Base-by-base conservation (phyloP, 441 rosid species). In the Manihot esculenta region DNA sequence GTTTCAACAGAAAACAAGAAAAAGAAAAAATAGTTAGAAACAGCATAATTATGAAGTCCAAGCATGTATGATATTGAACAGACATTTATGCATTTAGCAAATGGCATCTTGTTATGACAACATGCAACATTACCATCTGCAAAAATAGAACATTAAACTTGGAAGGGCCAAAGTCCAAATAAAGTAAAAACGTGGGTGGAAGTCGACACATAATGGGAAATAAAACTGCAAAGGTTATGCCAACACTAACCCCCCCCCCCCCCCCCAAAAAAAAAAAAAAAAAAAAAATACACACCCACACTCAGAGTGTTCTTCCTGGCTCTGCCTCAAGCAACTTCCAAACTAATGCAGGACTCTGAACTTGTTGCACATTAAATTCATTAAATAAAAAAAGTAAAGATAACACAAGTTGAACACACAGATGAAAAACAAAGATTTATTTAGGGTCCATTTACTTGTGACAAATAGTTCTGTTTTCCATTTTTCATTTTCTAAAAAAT, bases 1-100 rank as follows among this genome's bases (percentile, higher is more conserved):
- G 78, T 71, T 57, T 47, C 23, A 77, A 74, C 54, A 69, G 48
- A 48, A 30, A 35, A 41, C 60, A 58, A 8, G 15, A 21, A 49
- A 38, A 45, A n/a, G n/a, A 47, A 21, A 33, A 64, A 45, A 3
- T 12, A 15, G 21, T 63, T 35, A 64, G 54, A 30, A 33, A 75
- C n/a, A 35, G 23, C 60, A 58, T 14, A 57, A 30, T 2, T 17
- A 56, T 18, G 1, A 8, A 38, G 42, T 38, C 42, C 42, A 38
- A 38, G 7, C 42, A 38, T 38, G 7, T 38, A 38, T 38, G 42
- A 7, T 9, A 38, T 7, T 5, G 42, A 38, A 38, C 42, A 38
- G 42, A 38, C 9, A 38, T 38, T 38, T 38, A 38, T 30, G 33
- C 7, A 38, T 38, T 38, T 7, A 38, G 51, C 49, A 2, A 11